These are phyloP conservation scores for Hypoxylon fragiforme DNA, from an alignment of 495 filamentous ascomycete genomes.

Conservation along the genomic window DNA sequence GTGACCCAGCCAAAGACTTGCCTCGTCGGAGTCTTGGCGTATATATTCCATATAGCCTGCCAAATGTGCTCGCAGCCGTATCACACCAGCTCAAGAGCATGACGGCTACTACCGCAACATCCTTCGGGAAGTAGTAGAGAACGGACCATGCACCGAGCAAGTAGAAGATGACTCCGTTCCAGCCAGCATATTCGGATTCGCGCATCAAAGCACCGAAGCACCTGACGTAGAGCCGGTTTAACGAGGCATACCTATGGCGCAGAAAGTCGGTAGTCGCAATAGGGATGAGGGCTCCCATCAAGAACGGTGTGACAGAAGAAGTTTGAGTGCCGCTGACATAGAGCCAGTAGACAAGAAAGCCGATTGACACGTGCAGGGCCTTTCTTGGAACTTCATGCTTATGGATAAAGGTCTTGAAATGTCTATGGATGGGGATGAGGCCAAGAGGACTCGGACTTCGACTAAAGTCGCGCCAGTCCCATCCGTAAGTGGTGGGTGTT, in stretches of 20 bases:
- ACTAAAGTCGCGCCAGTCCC: constrained; percentile 79
- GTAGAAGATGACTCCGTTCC: constrained; percentile 97
- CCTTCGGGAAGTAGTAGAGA: constrained; percentile 87
- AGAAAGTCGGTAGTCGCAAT: constrained; percentile 81
- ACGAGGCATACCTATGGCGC: constrained; percentile 73
- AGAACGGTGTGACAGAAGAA: constrained; percentile 73
- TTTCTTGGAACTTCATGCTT: constrained; percentile 79
- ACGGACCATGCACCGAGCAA: constrained; percentile 86
- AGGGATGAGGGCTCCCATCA: constrained; percentile 83
- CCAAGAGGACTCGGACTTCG: constrained; percentile 89
- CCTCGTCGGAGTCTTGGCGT: constrained; percentile 81
- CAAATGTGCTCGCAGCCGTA: constrained; percentile 92
- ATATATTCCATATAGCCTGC: constrained; percentile 82
- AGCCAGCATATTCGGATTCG: constrained; percentile 87
- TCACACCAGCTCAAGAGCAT: constrained; percentile 96
- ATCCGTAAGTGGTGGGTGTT: constrained; percentile 51
- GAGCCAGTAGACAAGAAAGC: constrained; percentile 83
- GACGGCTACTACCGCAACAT: constrained; percentile 86
- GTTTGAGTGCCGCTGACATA: constrained; percentile 78
- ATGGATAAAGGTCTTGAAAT: constrained; percentile 73
- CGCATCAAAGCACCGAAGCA: constrained; percentile 90
- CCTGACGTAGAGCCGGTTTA: constrained; percentile 88
- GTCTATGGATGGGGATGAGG: constrained; percentile 88
- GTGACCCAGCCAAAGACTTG: constrained; percentile 87
- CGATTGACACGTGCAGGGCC: constrained; percentile 86